Evolutionary conservation across 352 stramenopile genomes (phyloP).

Genomic region (Pythium phragmiticola): DNA sequence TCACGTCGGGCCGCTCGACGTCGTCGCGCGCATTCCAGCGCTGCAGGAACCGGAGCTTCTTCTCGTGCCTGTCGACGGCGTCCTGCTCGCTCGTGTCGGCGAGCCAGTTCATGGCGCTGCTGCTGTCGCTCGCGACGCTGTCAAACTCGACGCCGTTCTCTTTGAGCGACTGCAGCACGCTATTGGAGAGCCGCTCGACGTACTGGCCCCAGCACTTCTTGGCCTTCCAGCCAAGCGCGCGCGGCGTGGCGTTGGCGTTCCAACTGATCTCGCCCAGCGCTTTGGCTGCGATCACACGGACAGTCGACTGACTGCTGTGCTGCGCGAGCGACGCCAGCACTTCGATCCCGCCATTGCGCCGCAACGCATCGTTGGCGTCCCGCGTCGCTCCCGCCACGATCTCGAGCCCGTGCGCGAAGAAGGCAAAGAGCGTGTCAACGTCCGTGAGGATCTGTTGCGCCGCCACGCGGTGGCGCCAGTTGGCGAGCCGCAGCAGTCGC

Average conservation of each 20-base stretch:
- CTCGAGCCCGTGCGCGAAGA: constrained; percentile 63
- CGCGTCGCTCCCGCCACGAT: constrained; percentile 49
- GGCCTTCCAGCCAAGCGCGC: constrained; percentile 61
- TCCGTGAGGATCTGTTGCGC: constrained; percentile 66
- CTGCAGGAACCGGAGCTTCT: constrained; percentile 53
- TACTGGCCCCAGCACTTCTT: constrained; percentile 67
- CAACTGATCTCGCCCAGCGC: constrained; percentile 61
- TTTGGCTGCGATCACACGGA: constrained; percentile 49
- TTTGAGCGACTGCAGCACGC: constrained; percentile 34
- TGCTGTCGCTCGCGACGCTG: constrained; percentile 39
- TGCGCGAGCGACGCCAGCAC: constrained; percentile 47
- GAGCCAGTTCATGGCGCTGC: constrained; percentile 51
- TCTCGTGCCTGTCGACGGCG: constrained; percentile 43
- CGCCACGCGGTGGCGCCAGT: constrained; percentile 71
- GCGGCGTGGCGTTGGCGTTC: constrained; percentile 62
- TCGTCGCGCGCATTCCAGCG: constrained; percentile 61
- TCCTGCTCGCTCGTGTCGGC: constrained; percentile 38
- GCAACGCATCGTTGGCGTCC: constrained; percentile 49
- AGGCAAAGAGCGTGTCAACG: constrained; percentile 60
- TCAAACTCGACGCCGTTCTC: constrained; percentile 44
- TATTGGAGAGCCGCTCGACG: constrained; percentile 38
- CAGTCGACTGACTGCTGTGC: constrained; percentile 33
- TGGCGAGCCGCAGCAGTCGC: constrained; percentile 51
- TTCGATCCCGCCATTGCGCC: constrained; percentile 62
- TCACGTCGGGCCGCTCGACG: constrained; percentile 35